These are phyloP conservation scores for Lichina pygmaea DNA, from an alignment of 495 filamentous ascomycete species.

Conservation along the genomic window DNA sequence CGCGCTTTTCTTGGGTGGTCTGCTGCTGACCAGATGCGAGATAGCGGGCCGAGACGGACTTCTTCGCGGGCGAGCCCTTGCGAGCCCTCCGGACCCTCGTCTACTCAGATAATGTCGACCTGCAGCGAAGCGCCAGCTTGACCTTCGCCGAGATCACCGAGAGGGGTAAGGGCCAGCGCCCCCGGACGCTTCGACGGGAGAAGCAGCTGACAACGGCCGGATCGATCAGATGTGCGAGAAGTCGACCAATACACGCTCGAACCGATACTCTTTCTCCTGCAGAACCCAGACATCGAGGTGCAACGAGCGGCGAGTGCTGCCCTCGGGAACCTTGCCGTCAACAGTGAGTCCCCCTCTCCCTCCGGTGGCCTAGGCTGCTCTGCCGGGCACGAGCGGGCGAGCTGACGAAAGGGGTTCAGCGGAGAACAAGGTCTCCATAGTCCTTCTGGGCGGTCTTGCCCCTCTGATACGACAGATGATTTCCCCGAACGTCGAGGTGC, in stretches of 20 bases:
- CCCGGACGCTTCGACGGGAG: background rate
- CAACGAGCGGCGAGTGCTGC: constrained; percentile 92
- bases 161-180: constrained; percentile 32
- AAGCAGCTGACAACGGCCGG: background rate
- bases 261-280: constrained; percentile 81
- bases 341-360: constrained; percentile 32
- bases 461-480: constrained; percentile 96
- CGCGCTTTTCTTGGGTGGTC: background rate
- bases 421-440: constrained; percentile 93
- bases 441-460: constrained; percentile 64
- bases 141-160: constrained; percentile 99
- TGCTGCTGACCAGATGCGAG: background rate
- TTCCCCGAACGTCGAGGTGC: constrained; percentile 94
- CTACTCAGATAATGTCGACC: constrained; percentile 94
- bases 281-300: constrained; percentile 88
- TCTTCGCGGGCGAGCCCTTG: constrained; percentile 93
- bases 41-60: constrained; percentile 83
- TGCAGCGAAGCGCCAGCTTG: constrained; percentile 89
- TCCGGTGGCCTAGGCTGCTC: background rate
- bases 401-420: constrained; percentile 25
- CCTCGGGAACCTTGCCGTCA: constrained; percentile 86
- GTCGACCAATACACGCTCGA: constrained; percentile 87
- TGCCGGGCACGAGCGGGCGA: background rate
- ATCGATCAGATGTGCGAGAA: constrained; percentile 60
- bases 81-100: constrained; percentile 83